A percentile compares a stretch with the other conserved stretches of the same genome.
phyloP scores from a whole-genome alignment of 441 rosid genomes.

The Brassica hybrid region DNA sequence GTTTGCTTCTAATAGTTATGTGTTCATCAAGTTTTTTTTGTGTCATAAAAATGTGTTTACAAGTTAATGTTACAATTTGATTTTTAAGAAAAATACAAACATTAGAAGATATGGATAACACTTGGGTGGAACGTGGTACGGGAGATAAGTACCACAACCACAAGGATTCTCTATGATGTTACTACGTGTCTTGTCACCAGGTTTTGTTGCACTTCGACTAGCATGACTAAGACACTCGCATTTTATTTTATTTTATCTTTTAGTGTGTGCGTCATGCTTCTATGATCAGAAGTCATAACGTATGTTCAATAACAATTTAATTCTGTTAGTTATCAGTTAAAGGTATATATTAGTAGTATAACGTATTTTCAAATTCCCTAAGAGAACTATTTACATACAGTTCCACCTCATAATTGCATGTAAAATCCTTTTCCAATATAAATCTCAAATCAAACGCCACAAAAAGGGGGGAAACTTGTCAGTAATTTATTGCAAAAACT shows the following conservation, averaged over 20 bases:
- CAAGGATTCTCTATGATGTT: constrained; percentile 5
- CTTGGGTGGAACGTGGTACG: constrained; percentile 28
- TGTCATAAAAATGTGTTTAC: background rate
- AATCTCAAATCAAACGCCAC: too few relatives aligned
- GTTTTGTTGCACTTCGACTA: constrained; percentile 15
- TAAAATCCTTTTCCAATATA: too few relatives aligned
- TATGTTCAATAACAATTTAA: too few relatives aligned
- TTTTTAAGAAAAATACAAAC: background rate
- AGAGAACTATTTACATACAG: too few relatives aligned
- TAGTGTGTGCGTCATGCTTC: background rate
- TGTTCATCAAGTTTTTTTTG: background rate
- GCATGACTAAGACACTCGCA: constrained; percentile 37
- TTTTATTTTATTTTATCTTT: background rate
- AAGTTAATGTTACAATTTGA: background rate
- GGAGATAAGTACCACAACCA: constrained; percentile 30
- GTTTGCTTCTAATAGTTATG: constrained; percentile 5
- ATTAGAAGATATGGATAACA: constrained; percentile 8
- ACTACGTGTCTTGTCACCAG: constrained; percentile 34
- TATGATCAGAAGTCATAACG: background rate
- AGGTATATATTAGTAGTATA: too few relatives aligned
- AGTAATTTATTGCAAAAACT: too few relatives aligned
- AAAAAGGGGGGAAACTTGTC: too few relatives aligned
- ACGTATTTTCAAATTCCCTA: too few relatives aligned
- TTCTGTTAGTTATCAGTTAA: too few relatives aligned
- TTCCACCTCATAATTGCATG: too few relatives aligned